Percentiles rank a stretch among this genome's conserved stretches.
Conservation (phyloP, 352 stramenopile genomes). For the Pythium guiyangense region DNA sequence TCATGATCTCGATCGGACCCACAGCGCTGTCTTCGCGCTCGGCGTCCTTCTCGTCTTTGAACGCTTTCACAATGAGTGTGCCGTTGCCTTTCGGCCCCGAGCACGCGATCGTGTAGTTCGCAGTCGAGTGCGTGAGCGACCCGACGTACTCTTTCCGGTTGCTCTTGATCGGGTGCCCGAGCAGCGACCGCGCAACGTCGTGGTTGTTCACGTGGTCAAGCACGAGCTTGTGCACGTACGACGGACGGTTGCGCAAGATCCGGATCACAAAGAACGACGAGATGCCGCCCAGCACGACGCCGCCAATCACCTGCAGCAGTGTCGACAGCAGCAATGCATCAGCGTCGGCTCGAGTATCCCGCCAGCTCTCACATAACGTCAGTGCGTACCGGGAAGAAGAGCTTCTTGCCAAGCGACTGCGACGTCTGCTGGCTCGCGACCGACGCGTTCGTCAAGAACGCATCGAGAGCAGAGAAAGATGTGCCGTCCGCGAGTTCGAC, state of each 20-base stretch:
- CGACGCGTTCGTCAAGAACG: constrained; percentile 47
- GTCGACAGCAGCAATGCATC: background rate
- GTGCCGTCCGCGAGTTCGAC: constrained; percentile 42
- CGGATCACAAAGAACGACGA: constrained; percentile 70
- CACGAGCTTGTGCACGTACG: constrained; percentile 79
- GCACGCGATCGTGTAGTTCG: constrained; percentile 73
- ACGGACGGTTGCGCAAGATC: constrained; percentile 69
- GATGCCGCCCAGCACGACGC: constrained; percentile 60
- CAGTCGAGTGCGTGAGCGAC: constrained; percentile 42
- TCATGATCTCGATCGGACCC: constrained; percentile 26
- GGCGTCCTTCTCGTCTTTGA: constrained; percentile 38
- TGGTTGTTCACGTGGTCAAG: constrained; percentile 75
- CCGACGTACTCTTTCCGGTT: constrained; percentile 66
- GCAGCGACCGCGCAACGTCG: constrained; percentile 43
- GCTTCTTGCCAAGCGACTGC: constrained; percentile 61
- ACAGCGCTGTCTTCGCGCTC: constrained; percentile 9
- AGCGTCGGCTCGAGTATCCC: background rate
- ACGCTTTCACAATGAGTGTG: constrained; percentile 71
- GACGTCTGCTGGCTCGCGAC: constrained; percentile 56
- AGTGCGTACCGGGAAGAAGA: constrained; percentile 42
- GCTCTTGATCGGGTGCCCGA: constrained; percentile 70
- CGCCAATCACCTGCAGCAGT: constrained; percentile 27
- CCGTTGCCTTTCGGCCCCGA: constrained; percentile 58
- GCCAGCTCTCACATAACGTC: background rate
- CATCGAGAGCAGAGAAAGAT: constrained; percentile 57